Evolutionary conservation across 2,329 filamentous ascomycete species (phyloP).

Genomic region (Ophiosphaerella korrae): DNA sequence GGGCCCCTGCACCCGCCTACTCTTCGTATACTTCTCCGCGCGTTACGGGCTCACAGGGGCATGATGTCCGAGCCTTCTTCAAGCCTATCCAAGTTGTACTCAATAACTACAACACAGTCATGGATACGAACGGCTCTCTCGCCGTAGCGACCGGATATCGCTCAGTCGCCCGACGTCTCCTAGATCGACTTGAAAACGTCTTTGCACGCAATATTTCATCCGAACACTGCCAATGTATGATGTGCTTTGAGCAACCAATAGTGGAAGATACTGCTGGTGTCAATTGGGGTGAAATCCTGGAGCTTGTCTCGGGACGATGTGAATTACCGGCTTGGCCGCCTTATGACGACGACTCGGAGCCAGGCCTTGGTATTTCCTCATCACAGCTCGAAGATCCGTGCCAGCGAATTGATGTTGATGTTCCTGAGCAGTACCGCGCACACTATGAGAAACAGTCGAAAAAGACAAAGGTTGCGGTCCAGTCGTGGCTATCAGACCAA

Average conservation of each 20-base stretch:
- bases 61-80: slow-evolving; percentile 76
- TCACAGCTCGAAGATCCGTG: slow-evolving; percentile 59
- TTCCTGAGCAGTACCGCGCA: slow-evolving; percentile 89
- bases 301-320: slow-evolving; percentile 86
- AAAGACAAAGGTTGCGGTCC: slow-evolving; percentile 89
- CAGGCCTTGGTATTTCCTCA: slow-evolving; percentile 62
- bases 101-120: slow-evolving; percentile 82
- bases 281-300: slow-evolving; percentile 94
- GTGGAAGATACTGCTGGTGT: slow-evolving; percentile 65
- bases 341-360: slow-evolving; percentile 62
- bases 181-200: slow-evolving; percentile 90
- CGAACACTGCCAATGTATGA: slow-evolving; percentile 82
- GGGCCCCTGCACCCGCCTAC: slow-evolving; percentile 60
- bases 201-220: slow-evolving; percentile 91
- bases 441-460: slow-evolving; percentile 91
- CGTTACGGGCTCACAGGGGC: slow-evolving; percentile 42
- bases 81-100: slow-evolving; percentile 81
- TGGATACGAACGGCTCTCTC: slow-evolving; percentile 82
- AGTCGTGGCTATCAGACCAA: slow-evolving; percentile 85
- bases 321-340: slow-evolving; percentile 90
- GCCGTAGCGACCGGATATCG: slow-evolving; percentile 95
- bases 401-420: slow-evolving; percentile 88
- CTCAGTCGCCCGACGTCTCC: slow-evolving; percentile 85
- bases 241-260: slow-evolving; percentile 67
- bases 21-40: slow-evolving; percentile 64